Percentiles rank a stretch among this genome's conserved stretches.
These are phyloP conservation scores for Arthrobotrys entomopaga DNA, from an alignment of 2,329 filamentous ascomycete genomes.

Conservation along the genomic window DNA sequence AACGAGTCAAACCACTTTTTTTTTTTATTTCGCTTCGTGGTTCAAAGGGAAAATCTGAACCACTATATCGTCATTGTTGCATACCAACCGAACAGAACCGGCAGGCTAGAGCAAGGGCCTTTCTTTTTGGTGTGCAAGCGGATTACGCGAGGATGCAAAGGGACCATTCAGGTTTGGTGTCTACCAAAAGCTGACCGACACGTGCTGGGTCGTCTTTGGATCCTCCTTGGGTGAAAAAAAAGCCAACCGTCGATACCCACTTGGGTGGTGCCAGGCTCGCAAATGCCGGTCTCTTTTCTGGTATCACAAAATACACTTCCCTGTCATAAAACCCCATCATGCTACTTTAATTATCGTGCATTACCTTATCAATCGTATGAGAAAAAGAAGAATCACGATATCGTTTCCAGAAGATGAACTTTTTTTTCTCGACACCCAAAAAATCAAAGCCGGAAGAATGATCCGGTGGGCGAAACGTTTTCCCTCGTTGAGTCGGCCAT, in stretches of 20 bases:
- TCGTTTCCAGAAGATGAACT: not conserved
- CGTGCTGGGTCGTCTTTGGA: slow-evolving; percentile 51
- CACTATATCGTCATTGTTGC: slow-evolving; percentile 55
- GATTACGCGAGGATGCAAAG: slow-evolving; percentile 27
- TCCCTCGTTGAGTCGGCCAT: slow-evolving; percentile 5
- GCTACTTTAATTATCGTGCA: too few species aligned
- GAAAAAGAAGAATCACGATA: not conserved
- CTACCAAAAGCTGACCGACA: slow-evolving; percentile 40
- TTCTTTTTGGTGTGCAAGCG: slow-evolving; percentile 18
- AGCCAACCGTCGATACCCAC: slow-evolving; percentile 12
- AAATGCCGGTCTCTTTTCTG: slow-evolving; percentile 19
- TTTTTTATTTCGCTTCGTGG: slow-evolving; percentile 25
- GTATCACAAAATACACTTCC: slow-evolving; percentile 7
- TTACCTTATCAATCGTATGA: not conserved
- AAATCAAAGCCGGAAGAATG: slow-evolving; percentile 13
- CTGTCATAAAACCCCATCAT: not conserved
- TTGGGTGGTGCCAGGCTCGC: not conserved
- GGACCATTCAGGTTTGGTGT: slow-evolving; percentile 7
- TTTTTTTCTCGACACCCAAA: not conserved
- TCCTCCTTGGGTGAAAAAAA: slow-evolving; percentile 18
- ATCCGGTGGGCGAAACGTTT: slow-evolving; percentile 1
- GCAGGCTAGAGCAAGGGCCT: slow-evolving; percentile 34
- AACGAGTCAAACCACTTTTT: slow-evolving; percentile 30
- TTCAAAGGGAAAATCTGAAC: slow-evolving; percentile 26
- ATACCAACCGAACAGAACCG: slow-evolving; percentile 54